Evolutionary conservation across 768 basidiomycete species (phyloP).

Genomic region (Tulasnella calospora): DNA sequence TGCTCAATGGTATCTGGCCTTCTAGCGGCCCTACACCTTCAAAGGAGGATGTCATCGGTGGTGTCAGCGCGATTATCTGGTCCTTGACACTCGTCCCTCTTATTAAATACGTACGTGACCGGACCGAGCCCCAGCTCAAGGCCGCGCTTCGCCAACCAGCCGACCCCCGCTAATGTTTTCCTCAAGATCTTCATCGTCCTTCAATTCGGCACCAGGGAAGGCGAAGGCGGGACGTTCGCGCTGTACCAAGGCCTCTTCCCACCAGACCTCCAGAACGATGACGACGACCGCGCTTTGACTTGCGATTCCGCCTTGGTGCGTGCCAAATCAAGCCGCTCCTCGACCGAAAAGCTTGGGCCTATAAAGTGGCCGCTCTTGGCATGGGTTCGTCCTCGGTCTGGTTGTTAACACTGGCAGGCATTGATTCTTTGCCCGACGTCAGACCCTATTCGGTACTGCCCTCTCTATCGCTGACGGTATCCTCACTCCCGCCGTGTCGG

Average conservation of each 20-base stretch:
- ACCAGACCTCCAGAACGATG: constrained; percentile 42
- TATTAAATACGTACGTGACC: constrained; percentile 53
- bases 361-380: constrained; percentile 48
- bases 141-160: background rate
- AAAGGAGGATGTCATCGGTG: constrained; percentile 59
- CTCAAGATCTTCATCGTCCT: constrained; percentile 48
- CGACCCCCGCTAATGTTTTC: background rate
- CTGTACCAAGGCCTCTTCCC: constrained; percentile 59
- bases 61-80: constrained; percentile 61
- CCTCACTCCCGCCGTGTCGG: constrained; percentile 64
- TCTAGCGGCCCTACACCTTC: constrained; percentile 45
- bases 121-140: background rate
- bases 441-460: constrained; percentile 61
- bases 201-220: constrained; percentile 49
- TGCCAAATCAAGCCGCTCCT: constrained; percentile 36
- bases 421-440: constrained; percentile 12
- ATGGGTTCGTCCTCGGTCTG: constrained; percentile 44
- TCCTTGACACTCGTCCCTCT: constrained; percentile 55
- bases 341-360: constrained; percentile 30
- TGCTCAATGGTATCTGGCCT: constrained; percentile 61
- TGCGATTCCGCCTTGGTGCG: constrained; percentile 38
- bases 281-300: constrained; percentile 53
- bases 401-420: background rate
- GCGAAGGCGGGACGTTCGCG: constrained; percentile 67
- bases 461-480: constrained; percentile 65